Evolutionary conservation across 805 yeast genomes (phyloP).

Genomic region (Isabelozyma heimii): DNA sequence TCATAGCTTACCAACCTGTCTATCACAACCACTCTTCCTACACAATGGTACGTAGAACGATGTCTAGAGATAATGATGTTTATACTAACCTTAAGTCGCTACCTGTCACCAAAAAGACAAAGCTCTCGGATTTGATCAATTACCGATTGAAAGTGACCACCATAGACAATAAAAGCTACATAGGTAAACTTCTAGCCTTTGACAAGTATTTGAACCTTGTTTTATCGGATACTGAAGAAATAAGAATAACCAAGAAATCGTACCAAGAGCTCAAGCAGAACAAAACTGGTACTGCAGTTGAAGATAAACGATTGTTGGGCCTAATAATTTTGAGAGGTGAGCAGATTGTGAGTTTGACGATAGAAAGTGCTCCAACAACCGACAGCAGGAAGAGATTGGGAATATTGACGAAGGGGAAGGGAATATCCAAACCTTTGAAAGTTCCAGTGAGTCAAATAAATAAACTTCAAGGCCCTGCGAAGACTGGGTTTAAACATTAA

Average conservation of each 20-base stretch:
- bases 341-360: slow-evolving; percentile 67
- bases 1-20: too few species aligned
- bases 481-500: neutral
- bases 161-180: slow-evolving; percentile 71
- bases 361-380: slow-evolving; percentile 60
- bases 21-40: too few species aligned
- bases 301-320: slow-evolving; percentile 77
- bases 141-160: slow-evolving; percentile 72
- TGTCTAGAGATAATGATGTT: neutral
- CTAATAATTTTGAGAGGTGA: slow-evolving; percentile 86
- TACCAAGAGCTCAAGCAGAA: slow-evolving; percentile 29
- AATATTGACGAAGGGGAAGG: slow-evolving; percentile 17
- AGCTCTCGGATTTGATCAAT: slow-evolving; percentile 65
- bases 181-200: slow-evolving; percentile 82
- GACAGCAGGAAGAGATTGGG: slow-evolving; percentile 30
- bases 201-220: slow-evolving; percentile 89
- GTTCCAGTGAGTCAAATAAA: slow-evolving; percentile 24
- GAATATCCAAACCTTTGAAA: slow-evolving; percentile 33
- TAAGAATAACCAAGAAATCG: slow-evolving; percentile 67
- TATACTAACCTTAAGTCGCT: slow-evolving; percentile 7
- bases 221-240: slow-evolving; percentile 79
- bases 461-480: slow-evolving; percentile 20
- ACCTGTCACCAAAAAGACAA: slow-evolving; percentile 34
- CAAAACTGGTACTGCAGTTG: slow-evolving; percentile 39
- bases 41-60: too few species aligned